Evolutionary conservation across 257 asterid species (phyloP), one percentile per base, ranked within the genome.

Genomic region (Verbascum thapsus): DNA sequence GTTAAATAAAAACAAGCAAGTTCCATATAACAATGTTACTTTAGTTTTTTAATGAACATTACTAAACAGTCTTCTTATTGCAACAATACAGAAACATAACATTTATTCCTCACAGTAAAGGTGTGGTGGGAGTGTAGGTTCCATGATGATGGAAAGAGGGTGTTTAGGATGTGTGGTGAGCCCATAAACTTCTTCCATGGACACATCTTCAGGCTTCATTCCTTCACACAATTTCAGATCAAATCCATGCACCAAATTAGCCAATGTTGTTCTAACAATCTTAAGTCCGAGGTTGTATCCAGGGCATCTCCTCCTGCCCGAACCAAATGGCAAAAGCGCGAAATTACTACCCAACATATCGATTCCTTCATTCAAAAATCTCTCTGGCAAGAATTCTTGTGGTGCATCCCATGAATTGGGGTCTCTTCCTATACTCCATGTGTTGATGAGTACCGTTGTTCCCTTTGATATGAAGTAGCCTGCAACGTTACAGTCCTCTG

Each of bases 211-310:
- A 2, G 67, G 51, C 44, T 26, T 68, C 74, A 67, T 56, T 7
- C 42, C 70, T 18, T 34, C 8, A 6, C 34, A 19, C 35, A 73
- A 62, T 41, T 67, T 73, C 67, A 44, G 47, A 3, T 45, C 44
- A 16, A 73, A 68, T 41, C 78, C 78, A 40, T 62, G 74, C 38
- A 73, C 16, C 43, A 73, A 54, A 22, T 66, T 66, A 11, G 74
- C 71, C 53, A 73, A 22, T 0, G 53, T 40, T 3, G 55, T 15
- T 0, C 40, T 35, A 12, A 64, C 38, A 20, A 56, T 4, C 63
- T 34, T 52, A 17, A 61, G 15, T 8, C 71, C 78, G n/a, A 67
- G 51, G 0, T 3, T 48, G 9, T 55, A 55, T 0, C 78, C 64
- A 0, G 68, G 68, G 16, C 74, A 62, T 15, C 4, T 52, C 30